Evolutionary conservation across 2,329 filamentous ascomycete genomes (phyloP).

Genomic region (Lanzia echinophila): DNA sequence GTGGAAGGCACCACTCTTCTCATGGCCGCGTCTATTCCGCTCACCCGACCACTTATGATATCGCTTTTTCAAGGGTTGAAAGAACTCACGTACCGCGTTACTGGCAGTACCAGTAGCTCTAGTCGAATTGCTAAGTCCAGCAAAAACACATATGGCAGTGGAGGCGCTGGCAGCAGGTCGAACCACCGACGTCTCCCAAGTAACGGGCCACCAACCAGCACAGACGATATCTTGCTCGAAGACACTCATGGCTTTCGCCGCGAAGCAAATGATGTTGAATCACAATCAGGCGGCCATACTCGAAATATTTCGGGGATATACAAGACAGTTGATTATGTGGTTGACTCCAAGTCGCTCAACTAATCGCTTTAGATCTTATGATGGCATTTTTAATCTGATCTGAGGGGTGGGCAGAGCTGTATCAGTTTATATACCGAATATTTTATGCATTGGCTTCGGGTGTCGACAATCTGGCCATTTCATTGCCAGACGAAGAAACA

Average conservation of each 20-base stretch:
- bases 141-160: neutral
- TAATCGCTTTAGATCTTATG: neutral
- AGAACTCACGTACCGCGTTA: neutral
- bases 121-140: neutral
- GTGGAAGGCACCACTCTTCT: slow-evolving; percentile 4
- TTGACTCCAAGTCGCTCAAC: neutral
- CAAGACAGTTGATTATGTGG: neutral
- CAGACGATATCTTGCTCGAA: neutral
- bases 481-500: neutral
- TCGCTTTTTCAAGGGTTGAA: neutral
- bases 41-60: slow-evolving; percentile 1
- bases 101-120: neutral
- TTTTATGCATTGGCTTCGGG: neutral
- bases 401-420: neutral
- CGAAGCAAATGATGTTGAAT: neutral
- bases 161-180: neutral
- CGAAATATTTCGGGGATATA: neutral
- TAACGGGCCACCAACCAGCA: neutral
- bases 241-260: neutral
- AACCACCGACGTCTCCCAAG: neutral
- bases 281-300: neutral
- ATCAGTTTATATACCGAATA: neutral
- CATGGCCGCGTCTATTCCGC: slow-evolving; percentile 4
- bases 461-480: neutral
- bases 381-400: neutral